These are phyloP conservation scores for Zelopaecilomyces penicillatus DNA, from an alignment of 2,329 filamentous ascomycete genomes.

Conservation along the genomic window DNA sequence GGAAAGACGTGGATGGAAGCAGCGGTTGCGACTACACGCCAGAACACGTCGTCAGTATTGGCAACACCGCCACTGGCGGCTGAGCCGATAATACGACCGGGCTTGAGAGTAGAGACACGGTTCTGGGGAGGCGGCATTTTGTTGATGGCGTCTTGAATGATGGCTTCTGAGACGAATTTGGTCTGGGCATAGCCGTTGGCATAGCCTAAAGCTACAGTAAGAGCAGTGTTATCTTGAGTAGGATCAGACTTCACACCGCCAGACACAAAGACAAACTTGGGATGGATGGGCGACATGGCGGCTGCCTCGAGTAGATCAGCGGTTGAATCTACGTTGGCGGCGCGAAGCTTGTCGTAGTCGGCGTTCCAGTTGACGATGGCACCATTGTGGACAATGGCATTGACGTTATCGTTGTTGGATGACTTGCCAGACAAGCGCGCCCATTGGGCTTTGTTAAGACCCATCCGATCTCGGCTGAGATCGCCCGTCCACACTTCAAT, in stretches of 20 bases:
- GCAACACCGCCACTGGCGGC: conserved; percentile 10
- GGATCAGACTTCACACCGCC: conserved; percentile 10
- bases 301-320: conserved; percentile 11
- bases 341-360: conserved; percentile 62
- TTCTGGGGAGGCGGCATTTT: conserved; percentile 1
- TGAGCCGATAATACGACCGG: conserved; percentile 15
- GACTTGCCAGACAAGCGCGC: neutral
- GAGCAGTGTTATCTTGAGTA: neutral
- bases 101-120: conserved; percentile 13
- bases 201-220: neutral
- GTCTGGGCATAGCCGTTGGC: conserved; percentile 15
- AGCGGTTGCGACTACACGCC: conserved; percentile 11
- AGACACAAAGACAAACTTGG: conserved; percentile 17
- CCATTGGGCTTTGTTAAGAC: conserved; percentile 44
- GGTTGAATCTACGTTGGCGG: conserved; percentile 55
- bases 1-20: conserved; percentile 8
- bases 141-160: conserved; percentile 7
- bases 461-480: conserved; percentile 56
- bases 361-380: conserved; percentile 74
- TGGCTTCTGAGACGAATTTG: conserved; percentile 15
- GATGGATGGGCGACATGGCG: conserved; percentile 4
- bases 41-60: conserved; percentile 17
- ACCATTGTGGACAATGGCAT: conserved; percentile 74
- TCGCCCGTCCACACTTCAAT: conserved; percentile 5
- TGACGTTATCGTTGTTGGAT: conserved; percentile 18